Base-by-base conservation (phyloP, 768 basidiomycete species). In the Leucocoprinus leucothites region DNA sequence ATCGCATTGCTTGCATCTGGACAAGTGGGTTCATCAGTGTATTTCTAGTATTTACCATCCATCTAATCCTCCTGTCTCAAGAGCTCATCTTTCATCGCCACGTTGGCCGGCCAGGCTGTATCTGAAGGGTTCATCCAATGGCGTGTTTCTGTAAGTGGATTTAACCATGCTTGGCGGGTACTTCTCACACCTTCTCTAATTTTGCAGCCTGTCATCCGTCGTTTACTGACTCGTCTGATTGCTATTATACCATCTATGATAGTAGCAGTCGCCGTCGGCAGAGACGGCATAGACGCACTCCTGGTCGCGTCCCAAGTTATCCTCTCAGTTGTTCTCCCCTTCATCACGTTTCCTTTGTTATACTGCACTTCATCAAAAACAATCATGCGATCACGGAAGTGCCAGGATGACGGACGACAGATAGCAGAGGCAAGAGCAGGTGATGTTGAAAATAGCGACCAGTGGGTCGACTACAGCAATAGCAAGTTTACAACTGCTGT, bases 121-220 rank as follows among this genome's bases (percentile, higher is more conserved):
- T 86, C 85, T 0, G 94, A 97, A 69, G 94, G 94, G 0, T 94
- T 94, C 69, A 77, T 96, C 51, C 83, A 82, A 50, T 96, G 93
- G 93, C 80, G 83, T 44, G 81, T 92, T 34, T 89, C 90, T 60
- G 88, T 89, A 64, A 58, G 74, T 64, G 28, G 38, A 43, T 14
- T 48, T 22, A 4, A 22, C 22, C 6, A 31, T 18, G 8, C 56
- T 65, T 65, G 13, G 60, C 69, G 19, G 63, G 65, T 22, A 42
- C n/a, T 24, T 24, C 46, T 38, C 26, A 46, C 14, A 9, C 43
- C 21, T 13, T n/a, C 16, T 19, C 19, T 31, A 3, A 8, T 38
- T 13, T 22, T 46, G 5, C 51, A 91, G 89, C 85, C 90, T 36
- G 70, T 85, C 31, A 62, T 91, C 34, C 85, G 95, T 5, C 85